Evolutionary conservation across 495 filamentous ascomycete species (phyloP).

Genomic region (Corynascus novoguineensis): DNA sequence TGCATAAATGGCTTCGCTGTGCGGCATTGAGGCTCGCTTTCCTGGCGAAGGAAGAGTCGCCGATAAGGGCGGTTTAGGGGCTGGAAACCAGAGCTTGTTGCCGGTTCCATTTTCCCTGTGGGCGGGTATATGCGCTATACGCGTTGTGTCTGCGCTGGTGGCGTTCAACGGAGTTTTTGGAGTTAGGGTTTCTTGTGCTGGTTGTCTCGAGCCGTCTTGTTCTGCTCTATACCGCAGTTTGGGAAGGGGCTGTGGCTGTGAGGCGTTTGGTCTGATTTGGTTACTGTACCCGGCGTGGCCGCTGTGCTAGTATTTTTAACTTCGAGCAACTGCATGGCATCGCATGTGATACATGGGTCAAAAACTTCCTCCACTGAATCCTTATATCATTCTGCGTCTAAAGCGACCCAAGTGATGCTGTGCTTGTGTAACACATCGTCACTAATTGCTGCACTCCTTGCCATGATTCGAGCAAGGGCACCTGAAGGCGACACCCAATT

Average conservation of each 20-base stretch:
- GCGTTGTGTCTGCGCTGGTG: not conserved
- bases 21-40: too few relatives aligned
- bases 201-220: not conserved
- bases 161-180: not conserved
- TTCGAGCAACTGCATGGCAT: not conserved
- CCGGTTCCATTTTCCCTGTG: not conserved
- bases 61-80: not conserved
- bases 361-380: too few relatives aligned
- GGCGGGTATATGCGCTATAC: not conserved
- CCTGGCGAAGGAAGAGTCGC: too few relatives aligned
- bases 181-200: not conserved
- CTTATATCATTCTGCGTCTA: too few relatives aligned
- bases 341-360: not conserved
- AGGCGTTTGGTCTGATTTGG: slow-evolving; percentile 3
- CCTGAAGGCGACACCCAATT: too few relatives aligned
- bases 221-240: slow-evolving; percentile 1
- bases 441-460: too few relatives aligned
- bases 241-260: not conserved
- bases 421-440: too few relatives aligned
- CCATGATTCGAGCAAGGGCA: too few relatives aligned
- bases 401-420: too few relatives aligned
- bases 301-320: slow-evolving; percentile 8
- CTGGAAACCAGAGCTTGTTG: not conserved
- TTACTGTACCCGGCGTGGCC: not conserved
- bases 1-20: too few relatives aligned